Percentiles rank a stretch among this genome's conserved stretches.
phyloP scores from a whole-genome alignment of 75 land plant genomes.

The Larix kaempferi region DNA sequence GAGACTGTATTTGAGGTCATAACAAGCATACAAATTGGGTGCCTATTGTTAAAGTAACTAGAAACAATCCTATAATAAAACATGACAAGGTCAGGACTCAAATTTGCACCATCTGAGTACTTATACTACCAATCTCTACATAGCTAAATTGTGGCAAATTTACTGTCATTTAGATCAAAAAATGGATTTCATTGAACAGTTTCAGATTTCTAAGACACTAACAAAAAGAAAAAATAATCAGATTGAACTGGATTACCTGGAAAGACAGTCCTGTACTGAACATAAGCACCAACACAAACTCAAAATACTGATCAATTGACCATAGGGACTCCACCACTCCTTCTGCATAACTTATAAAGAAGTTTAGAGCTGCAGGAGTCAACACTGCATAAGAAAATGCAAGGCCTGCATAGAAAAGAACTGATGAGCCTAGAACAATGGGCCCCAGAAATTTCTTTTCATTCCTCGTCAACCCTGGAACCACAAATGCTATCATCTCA shows the following conservation, averaged over 20 bases:
- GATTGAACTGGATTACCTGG: constrained; percentile 62
- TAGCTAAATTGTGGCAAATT: not conserved
- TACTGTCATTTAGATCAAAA: not conserved
- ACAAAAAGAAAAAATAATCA: not conserved
- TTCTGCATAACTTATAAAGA: constrained; percentile 95
- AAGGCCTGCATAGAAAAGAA: constrained; percentile 95
- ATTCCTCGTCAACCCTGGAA: constrained; percentile 88
- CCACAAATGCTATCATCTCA: constrained; percentile 97
- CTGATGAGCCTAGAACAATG: constrained; percentile 95
- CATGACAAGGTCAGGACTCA: not conserved
- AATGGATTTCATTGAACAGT: not conserved
- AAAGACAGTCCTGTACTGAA: constrained; percentile 98
- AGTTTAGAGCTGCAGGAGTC: constrained; percentile 94
- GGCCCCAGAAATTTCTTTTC: constrained; percentile 92
- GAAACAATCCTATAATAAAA: not conserved
- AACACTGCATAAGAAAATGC: constrained; percentile 83
- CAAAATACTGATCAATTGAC: constrained; percentile 99
- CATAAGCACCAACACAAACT: constrained; percentile 97
- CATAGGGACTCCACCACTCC: constrained; percentile 98
- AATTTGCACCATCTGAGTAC: not conserved
- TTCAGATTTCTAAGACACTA: not conserved
- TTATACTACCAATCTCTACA: not conserved
- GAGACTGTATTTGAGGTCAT: not conserved
- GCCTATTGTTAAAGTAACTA: not conserved
- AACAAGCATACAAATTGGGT: not conserved